phyloP scores from a whole-genome alignment of 768 basidiomycete genomes.

The Leccinum variicolor region DNA sequence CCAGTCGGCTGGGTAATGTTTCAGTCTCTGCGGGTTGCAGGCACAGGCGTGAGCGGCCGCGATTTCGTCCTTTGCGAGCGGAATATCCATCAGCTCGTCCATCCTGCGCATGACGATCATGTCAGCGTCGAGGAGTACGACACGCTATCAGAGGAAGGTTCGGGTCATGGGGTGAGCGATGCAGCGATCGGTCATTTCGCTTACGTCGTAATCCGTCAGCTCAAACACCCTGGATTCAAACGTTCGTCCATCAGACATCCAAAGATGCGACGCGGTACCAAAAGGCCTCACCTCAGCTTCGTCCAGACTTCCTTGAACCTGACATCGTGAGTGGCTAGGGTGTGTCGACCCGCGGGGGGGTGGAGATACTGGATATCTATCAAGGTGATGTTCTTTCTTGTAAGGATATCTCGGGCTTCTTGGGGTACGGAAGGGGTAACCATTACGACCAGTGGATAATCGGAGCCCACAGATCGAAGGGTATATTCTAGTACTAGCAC shows the following conservation, averaged over 20 bases:
- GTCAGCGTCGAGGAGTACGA: conserved; percentile 84
- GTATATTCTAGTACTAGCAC: conserved; percentile 53
- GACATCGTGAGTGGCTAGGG: conserved; percentile 35
- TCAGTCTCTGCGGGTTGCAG: conserved; percentile 84
- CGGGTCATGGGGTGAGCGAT: not conserved
- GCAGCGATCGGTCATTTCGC: conserved; percentile 5
- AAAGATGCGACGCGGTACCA: not conserved
- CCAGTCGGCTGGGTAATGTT: conserved; percentile 92
- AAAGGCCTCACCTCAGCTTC: conserved; percentile 44
- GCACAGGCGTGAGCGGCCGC: conserved; percentile 90
- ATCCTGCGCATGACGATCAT: conserved; percentile 84
- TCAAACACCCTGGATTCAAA: conserved; percentile 48
- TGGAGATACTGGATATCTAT: conserved; percentile 58
- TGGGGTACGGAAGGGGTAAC: conserved; percentile 56
- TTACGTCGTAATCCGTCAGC: conserved; percentile 63
- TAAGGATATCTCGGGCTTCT: conserved; percentile 50
- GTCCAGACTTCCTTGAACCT: conserved; percentile 67
- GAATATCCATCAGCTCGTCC: conserved; percentile 64
- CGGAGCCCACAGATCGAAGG: conserved; percentile 50
- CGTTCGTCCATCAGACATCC: not conserved
- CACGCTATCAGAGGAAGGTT: conserved; percentile 43
- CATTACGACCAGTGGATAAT: conserved; percentile 78
- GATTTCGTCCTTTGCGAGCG: conserved; percentile 65
- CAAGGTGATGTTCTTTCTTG: conserved; percentile 48
- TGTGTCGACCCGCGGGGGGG: conserved; percentile 43